Conservation (phyloP, 2,329 filamentous ascomycete genomes). For the Cladosporium sp. region DNA sequence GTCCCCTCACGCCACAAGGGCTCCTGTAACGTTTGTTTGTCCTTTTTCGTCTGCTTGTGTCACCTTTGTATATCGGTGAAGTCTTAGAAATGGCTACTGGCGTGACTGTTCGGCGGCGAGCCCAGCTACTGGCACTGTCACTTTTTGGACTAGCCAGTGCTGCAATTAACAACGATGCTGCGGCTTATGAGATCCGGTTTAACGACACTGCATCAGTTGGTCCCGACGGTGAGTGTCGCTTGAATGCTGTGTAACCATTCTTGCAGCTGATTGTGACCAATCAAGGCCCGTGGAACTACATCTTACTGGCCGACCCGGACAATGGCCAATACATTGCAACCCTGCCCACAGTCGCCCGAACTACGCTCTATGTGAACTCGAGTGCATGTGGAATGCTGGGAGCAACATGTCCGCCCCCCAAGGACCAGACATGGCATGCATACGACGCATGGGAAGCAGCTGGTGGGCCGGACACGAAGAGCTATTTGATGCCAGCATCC, state of each 20-base stretch:
- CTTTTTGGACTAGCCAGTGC: background rate
- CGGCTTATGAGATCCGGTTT: constrained; percentile 6
- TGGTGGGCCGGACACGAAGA: background rate
- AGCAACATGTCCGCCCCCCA: constrained; percentile 13
- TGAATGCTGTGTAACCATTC: background rate
- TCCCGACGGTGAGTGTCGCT: constrained; percentile 14
- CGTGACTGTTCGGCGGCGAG: background rate
- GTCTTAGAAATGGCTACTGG: background rate
- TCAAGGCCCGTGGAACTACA: constrained; percentile 15
- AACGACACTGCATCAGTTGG: constrained; percentile 12
- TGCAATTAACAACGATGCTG: constrained; percentile 8
- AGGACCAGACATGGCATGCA: constrained; percentile 5
- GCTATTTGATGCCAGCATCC: background rate
- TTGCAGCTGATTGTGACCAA: background rate
- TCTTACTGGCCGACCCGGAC: constrained; percentile 6
- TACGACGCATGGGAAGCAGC: background rate
- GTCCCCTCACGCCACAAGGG: background rate
- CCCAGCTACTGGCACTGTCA: background rate
- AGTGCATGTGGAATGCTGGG: constrained; percentile 12
- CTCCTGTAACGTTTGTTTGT: background rate
- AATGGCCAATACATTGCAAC: constrained; percentile 13
- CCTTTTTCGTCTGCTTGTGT: background rate
- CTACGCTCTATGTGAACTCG: constrained; percentile 12
- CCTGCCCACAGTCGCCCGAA: constrained; percentile 14
- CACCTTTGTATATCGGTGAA: background rate